Conservation (phyloP, 73 alveolate species). For the Paramecium tetraurelia region DNA sequence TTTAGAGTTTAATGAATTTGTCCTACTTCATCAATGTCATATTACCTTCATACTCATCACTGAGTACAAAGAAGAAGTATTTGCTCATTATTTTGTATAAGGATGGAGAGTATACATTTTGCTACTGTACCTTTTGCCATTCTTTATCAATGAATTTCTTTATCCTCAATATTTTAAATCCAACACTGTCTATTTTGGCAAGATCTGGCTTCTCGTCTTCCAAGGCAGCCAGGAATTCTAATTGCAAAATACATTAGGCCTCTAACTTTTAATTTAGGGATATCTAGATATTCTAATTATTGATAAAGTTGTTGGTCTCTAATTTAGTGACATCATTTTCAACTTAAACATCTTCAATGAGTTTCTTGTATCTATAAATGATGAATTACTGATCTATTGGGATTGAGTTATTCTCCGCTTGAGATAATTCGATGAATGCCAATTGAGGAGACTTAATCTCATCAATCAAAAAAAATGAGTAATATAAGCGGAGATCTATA, state of each 20-base stretch:
- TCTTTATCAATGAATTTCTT: background rate
- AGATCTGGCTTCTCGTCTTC: conserved; percentile 45
- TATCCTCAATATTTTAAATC: background rate
- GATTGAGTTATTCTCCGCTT: conserved; percentile 8
- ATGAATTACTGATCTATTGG: conserved; percentile 19
- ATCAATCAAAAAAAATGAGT: conserved; percentile 21
- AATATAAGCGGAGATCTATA: background rate
- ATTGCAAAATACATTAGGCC: background rate
- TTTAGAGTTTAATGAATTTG: background rate
- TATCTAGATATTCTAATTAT: background rate
- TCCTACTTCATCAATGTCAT: background rate
- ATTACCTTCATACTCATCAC: background rate
- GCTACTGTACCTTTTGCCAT: background rate
- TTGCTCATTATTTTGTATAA: background rate
- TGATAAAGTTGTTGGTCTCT: background rate
- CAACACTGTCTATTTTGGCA: conserved; percentile 8
- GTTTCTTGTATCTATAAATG: conserved; percentile 23
- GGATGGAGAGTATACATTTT: background rate
- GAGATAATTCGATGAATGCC: background rate
- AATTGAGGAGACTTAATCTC: background rate
- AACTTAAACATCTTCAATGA: conserved; percentile 13
- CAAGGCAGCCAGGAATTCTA: conserved; percentile 11
- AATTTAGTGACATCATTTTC: background rate
- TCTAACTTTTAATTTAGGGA: background rate
- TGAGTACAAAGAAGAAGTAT: background rate